phyloP scores from a whole-genome alignment of 2,329 filamentous ascomycete genomes.

The Sporothrix sp. region DNA sequence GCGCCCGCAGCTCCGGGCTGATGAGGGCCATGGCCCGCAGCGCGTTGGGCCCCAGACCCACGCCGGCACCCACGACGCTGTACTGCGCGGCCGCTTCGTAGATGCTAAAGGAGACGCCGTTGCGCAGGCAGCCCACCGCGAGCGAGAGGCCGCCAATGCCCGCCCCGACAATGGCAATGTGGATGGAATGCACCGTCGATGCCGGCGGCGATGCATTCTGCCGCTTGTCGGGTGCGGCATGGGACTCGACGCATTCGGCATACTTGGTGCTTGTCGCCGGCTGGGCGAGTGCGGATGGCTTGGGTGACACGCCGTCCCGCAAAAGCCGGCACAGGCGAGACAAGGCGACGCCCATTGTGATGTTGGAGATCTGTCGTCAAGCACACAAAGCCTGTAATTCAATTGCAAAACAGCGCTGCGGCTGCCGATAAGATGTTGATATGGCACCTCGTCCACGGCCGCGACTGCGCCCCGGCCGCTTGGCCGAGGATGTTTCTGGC shows the following conservation, averaged over 20 bases:
- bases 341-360: background rate
- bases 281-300: too few species aligned
- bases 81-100: constrained; percentile 28
- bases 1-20: constrained; percentile 18
- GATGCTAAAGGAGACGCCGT: constrained; percentile 25
- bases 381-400: too few species aligned
- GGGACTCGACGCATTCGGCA: too few species aligned
- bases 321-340: background rate
- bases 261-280: too few species aligned
- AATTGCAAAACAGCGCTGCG: too few species aligned
- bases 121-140: constrained; percentile 24
- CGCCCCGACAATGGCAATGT: constrained; percentile 30
- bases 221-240: background rate
- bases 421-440: too few species aligned
- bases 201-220: background rate
- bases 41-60: constrained; percentile 28
- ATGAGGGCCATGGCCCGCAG: constrained; percentile 19
- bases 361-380: too few species aligned
- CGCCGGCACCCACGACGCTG: constrained; percentile 28
- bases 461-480: too few species aligned
- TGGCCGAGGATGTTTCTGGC: too few species aligned
- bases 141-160: constrained; percentile 32
- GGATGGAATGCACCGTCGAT: constrained; percentile 21
- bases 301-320: too few species aligned
- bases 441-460: too few species aligned